Base-by-base conservation (phyloP, 768 basidiomycete species). In the Cubamyces lactineus region DNA sequence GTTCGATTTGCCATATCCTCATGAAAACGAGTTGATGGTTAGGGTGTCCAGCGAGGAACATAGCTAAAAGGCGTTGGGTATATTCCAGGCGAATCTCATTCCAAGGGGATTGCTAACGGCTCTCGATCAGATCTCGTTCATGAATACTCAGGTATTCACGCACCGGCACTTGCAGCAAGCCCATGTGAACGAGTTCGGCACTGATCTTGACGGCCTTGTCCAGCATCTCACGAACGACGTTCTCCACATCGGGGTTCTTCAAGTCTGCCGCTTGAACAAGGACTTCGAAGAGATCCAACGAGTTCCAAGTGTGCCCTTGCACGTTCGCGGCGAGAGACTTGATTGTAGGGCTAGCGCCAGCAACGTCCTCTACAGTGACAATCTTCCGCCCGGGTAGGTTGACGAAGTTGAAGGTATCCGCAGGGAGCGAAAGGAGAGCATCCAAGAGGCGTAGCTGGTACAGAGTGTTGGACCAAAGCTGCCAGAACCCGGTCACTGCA, bases 21-120 rank as follows among this genome's bases (percentile, higher is more conserved):
- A 96, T 94, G 78, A 98, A 98, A 59, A 98, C 95, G 11, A 99
- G 84, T 67, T 97, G 94, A 69, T 97, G 94, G 67, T 95, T 95
- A 8, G 95, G 94, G 70, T 96, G 92, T 16, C 94, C 92, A 19
- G 87, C 88, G 43, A 98, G 80, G 78, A 98, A 98, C 86, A 94
- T 91, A 40, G 86, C 82, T 52, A 98, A 80, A 15, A 98, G 79
- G 66, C 90, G 89, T 60, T 88, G 85, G 2, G 92, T 86, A 73
- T 98, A 92, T 66, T 94, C 93, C n/a, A 84, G 75, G 21, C 95
- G 89, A 50, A 93, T 88, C 21, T 92, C 86, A 68, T 90, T 92
- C 92, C 96, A 97, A 5, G 86, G 82, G 63, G 90, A 80, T 79
- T 94, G 86, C 86, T 87, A 55, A 24, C 19, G 8, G 47, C 19